A percentile compares a stretch with the other conserved stretches of the same genome.
These are phyloP conservation scores for Verticillium dahliae DNA, from an alignment of 2,329 filamentous ascomycete genomes.

Conservation along the genomic window DNA sequence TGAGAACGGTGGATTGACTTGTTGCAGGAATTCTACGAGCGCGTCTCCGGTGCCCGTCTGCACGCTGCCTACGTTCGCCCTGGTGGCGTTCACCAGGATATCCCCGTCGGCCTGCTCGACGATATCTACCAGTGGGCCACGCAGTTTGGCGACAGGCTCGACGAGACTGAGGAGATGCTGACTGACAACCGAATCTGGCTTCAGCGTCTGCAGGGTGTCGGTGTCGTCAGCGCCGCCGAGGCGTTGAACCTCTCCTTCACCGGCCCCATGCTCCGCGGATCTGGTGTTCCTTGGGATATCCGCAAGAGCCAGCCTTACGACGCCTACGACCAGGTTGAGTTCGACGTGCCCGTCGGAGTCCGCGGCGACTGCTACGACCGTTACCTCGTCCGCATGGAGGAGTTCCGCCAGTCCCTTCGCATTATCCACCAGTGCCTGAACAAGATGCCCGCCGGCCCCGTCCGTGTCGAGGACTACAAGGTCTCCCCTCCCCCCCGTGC, in stretches of 20 bases:
- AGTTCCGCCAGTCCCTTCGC: slow-evolving; percentile 95
- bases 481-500: slow-evolving; percentile 87
- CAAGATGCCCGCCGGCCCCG: slow-evolving; percentile 93
- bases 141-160: slow-evolving; percentile 95
- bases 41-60: slow-evolving; percentile 94
- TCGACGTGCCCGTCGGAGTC: slow-evolving; percentile 91
- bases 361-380: slow-evolving; percentile 99
- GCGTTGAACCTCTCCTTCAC: slow-evolving; percentile 97
- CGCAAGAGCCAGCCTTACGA: slow-evolving; percentile 97
- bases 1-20: slow-evolving; percentile 1
- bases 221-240: slow-evolving; percentile 84
- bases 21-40: slow-evolving; percentile 94
- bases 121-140: slow-evolving; percentile 99
- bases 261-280: slow-evolving; percentile 96
- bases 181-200: slow-evolving; percentile 99
- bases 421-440: slow-evolving; percentile 99
- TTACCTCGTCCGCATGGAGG: slow-evolving; percentile 98
- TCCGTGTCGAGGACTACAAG: slow-evolving; percentile 98
- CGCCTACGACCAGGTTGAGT: slow-evolving; percentile 95
- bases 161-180: slow-evolving; percentile 97
- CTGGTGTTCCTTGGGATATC: slow-evolving; percentile 91
- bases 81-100: slow-evolving; percentile 92
- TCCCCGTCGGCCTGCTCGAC: slow-evolving; percentile 88
- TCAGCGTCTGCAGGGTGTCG: slow-evolving; percentile 81
- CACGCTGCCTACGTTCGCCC: slow-evolving; percentile 96